Evolutionary conservation across 768 basidiomycete species (phyloP).

Genomic region (Rickenella mellea): DNA sequence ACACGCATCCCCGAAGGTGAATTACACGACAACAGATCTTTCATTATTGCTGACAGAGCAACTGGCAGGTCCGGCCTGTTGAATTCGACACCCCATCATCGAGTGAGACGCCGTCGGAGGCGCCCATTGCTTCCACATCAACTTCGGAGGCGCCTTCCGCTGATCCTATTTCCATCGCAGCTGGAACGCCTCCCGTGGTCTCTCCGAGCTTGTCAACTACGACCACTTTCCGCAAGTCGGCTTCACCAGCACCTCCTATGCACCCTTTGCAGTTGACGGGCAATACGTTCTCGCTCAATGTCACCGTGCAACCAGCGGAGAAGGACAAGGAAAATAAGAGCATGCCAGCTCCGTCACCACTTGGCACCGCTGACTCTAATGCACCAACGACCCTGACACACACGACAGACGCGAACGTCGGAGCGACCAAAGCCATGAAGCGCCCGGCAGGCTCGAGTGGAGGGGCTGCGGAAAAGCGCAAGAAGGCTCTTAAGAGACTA

Average conservation of each 20-base stretch:
- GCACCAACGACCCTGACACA: constrained; percentile 44
- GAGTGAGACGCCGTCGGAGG: constrained; percentile 3
- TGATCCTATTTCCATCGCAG: constrained; percentile 19
- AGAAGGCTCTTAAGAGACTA: constrained; percentile 80
- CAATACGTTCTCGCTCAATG: constrained; percentile 25
- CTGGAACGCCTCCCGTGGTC: constrained; percentile 16
- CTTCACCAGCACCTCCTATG: constrained; percentile 31
- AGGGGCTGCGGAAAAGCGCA: constrained; percentile 70
- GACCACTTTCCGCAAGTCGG: constrained; percentile 28
- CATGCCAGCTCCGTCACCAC: constrained; percentile 42
- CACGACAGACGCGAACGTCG: constrained; percentile 61
- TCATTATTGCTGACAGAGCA: background rate
- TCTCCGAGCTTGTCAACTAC: constrained; percentile 21
- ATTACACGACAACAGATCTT: constrained; percentile 9
- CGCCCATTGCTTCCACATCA: constrained; percentile 10
- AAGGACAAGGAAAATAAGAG: background rate
- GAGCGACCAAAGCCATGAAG: constrained; percentile 56
- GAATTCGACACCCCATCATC: constrained; percentile 53
- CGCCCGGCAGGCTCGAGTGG: constrained; percentile 46
- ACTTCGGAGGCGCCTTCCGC: constrained; percentile 12
- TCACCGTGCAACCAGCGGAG: background rate
- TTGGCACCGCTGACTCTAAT: constrained; percentile 55
- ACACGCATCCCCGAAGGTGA: constrained; percentile 75
- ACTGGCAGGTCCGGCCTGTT: constrained; percentile 32
- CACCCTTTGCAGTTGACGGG: constrained; percentile 26